Evolutionary conservation across 805 yeast species (phyloP).

Genomic region (Wickerhamomyces ciferrii): DNA sequence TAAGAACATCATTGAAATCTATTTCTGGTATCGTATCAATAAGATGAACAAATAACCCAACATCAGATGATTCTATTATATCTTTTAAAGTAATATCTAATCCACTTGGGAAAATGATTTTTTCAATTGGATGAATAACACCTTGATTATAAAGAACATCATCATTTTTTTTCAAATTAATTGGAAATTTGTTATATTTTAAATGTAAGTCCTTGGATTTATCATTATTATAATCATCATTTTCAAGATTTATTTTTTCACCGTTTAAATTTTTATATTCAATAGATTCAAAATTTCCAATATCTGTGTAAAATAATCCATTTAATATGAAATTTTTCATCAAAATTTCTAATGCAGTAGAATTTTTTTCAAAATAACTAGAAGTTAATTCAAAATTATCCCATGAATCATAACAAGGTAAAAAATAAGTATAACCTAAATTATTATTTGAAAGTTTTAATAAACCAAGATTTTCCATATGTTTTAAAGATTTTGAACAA

Average conservation of each 20-base stretch:
- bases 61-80: constrained; percentile 49
- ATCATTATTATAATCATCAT: constrained; percentile 9
- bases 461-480: constrained; percentile 47
- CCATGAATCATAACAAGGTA: constrained; percentile 82
- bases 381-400: constrained; percentile 50
- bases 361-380: constrained; percentile 51
- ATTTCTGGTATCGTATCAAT: constrained; percentile 39
- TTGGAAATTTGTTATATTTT: constrained; percentile 15
- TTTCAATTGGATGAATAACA: constrained; percentile 66
- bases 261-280: constrained; percentile 27
- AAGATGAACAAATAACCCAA: constrained; percentile 39
- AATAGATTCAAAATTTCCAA: constrained; percentile 23
- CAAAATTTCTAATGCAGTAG: constrained; percentile 42
- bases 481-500: constrained; percentile 61
- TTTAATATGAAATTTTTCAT: constrained; percentile 57
- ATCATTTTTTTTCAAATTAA: constrained; percentile 29
- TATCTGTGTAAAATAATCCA: constrained; percentile 64
- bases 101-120: constrained; percentile 50
- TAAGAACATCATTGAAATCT: constrained; percentile 28
- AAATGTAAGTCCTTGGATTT: constrained; percentile 14
- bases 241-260: constrained; percentile 15
- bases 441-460: constrained; percentile 47
- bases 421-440: constrained; percentile 66
- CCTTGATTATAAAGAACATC: constrained; percentile 82
- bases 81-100: constrained; percentile 50